Base-by-base conservation (phyloP, 257 asterid genomes). In the Capsicum rhomboideum region DNA sequence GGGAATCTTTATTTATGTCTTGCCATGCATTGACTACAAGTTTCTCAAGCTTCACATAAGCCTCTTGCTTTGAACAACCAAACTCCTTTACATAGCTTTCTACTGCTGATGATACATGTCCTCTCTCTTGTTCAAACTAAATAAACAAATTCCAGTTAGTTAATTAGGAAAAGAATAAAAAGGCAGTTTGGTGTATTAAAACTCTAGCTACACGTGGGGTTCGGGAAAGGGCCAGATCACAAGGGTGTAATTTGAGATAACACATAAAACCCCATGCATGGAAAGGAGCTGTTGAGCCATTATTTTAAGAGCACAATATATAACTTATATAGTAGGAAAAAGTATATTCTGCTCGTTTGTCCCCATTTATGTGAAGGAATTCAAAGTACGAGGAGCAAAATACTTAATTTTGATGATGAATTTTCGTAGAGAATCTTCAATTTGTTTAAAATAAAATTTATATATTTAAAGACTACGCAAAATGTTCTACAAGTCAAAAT, bases 1-100 rank as follows among this genome's bases (percentile, higher is more conserved):
- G 78, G 59, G 84, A 86, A 29, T 85, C 87, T 59, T 78, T 54
- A 61, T 85, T 86, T 17, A 68, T 49, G 79, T 85, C 87, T 46
- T 86, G 83, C 89, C 88, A 86, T 4, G 86, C 88, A 72, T 86
- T 81, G 3, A 53, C 31, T 0, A 83, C 10, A 2, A 9, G 53
- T 40, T 80, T 80, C 4, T 83, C 59, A 14, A 89, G 26, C 46
- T 86, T 75, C 28, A 1, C 26, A 11, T 42, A 12, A 2, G 89
- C 83, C 29, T 86, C 87, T 29, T 84, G 34, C 69, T 68, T 52
- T 40, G 86, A 77, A 9, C 26, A 66, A 4, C 84, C 85, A 42
- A 81, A 26, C 6, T 54, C 69, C 3, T 79, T 79, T 12, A 31
- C 40, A 23, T 79, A 34, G 12, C 83, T 53, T 42, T 79, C 83